phyloP scores from a whole-genome alignment of 768 basidiomycete genomes.

The Goffeauzyma gilvescens region DNA sequence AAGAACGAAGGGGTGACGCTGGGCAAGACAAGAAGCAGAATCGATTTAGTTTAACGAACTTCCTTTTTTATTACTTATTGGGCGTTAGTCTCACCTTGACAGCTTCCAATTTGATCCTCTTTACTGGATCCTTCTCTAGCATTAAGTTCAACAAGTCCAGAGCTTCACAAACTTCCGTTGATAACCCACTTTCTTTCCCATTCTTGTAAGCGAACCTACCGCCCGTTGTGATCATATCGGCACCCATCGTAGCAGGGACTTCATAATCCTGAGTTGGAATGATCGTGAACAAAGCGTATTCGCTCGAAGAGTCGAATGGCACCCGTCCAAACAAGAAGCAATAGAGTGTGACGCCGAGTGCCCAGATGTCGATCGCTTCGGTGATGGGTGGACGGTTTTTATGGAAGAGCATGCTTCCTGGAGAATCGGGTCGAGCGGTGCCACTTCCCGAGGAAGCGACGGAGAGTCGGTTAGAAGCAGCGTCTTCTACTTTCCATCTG shows the following conservation, averaged over 20 bases:
- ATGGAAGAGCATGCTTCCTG: conserved; percentile 1
- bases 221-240: conserved; percentile 46
- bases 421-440: conserved; percentile 22
- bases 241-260: conserved; percentile 51
- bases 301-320: conserved; percentile 53
- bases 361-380: conserved; percentile 94
- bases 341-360: conserved; percentile 84
- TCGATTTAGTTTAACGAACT: too few relatives aligned
- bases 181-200: conserved; percentile 12
- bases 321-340: conserved; percentile 75
- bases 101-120: conserved; percentile 57
- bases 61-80: neutral
- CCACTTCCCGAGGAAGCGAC: conserved; percentile 21
- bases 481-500: too few relatives aligned
- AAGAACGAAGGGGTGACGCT: conserved; percentile 35
- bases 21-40: neutral
- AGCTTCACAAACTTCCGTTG: conserved; percentile 42
- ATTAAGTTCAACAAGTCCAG: conserved; percentile 54
- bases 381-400: conserved; percentile 42
- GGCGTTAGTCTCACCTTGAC: conserved; percentile 47
- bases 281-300: conserved; percentile 58
- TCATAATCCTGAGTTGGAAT: conserved; percentile 62
- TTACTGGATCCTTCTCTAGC: conserved; percentile 57
- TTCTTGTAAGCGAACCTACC: conserved; percentile 34
- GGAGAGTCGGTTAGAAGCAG: conserved; percentile 12